phyloP scores from a whole-genome alignment of 1,284 basidiomycete species.

The Pseudozyma tsukubaensis region DNA sequence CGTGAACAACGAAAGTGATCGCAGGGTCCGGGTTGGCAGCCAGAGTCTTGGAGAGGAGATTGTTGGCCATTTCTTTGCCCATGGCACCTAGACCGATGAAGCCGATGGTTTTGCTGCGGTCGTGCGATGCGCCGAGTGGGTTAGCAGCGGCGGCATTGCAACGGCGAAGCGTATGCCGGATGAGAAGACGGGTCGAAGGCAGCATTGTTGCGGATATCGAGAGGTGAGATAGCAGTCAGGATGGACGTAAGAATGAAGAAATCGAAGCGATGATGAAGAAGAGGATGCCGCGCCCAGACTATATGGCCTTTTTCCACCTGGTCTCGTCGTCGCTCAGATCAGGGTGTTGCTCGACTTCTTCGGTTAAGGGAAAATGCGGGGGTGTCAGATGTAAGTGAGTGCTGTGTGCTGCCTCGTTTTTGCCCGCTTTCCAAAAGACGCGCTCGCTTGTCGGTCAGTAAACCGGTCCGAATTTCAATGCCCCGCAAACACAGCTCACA shows the following conservation, averaged over 20 bases:
- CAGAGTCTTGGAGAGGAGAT: constrained; percentile 57
- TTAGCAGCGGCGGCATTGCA: too few species aligned
- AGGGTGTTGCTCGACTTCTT: background rate
- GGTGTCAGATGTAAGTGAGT: background rate
- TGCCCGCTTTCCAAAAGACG: too few species aligned
- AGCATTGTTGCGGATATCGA: constrained; percentile 19
- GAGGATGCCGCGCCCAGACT: constrained; percentile 21
- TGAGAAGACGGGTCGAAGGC: constrained; percentile 20
- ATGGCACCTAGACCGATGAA: constrained; percentile 66
- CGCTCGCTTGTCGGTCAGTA: background rate
- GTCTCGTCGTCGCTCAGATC: too few species aligned
- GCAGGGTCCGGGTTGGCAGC: constrained; percentile 40
- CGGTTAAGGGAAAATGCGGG: constrained; percentile 18
- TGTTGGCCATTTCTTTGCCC: constrained; percentile 63
- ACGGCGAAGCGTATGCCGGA: constrained; percentile 32
- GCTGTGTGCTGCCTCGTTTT: constrained; percentile 12
- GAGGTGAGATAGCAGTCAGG: background rate
- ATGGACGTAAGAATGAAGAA: background rate
- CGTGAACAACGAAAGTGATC: constrained; percentile 56
- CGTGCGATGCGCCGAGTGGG: constrained; percentile 30
- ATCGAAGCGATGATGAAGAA: background rate
- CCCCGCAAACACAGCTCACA: too few species aligned
- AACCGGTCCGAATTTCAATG: constrained; percentile 6
- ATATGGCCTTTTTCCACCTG: background rate
- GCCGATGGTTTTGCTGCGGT: constrained; percentile 61